Evolutionary conservation across 2,329 filamentous ascomycete species (phyloP).

Genomic region (Venturia pyrina): DNA sequence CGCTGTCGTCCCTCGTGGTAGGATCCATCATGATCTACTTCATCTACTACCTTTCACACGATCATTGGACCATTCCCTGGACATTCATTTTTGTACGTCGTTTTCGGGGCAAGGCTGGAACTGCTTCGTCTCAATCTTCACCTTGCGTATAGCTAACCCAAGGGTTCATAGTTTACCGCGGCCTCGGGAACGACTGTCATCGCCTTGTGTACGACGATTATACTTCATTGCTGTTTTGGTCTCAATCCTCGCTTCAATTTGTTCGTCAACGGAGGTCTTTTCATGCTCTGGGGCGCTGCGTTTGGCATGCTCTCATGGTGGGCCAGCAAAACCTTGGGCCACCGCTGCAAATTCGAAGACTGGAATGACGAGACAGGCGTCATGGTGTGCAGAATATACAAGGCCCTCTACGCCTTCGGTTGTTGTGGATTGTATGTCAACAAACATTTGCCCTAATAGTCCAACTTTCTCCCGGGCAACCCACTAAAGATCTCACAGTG

Average conservation of each 20-base stretch:
- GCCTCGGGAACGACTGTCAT: constrained; percentile 43
- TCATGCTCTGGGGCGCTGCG: constrained; percentile 42
- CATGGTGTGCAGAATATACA: constrained; percentile 48
- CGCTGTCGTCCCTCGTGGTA: constrained; percentile 38
- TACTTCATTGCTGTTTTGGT: constrained; percentile 41
- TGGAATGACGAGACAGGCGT: constrained; percentile 48
- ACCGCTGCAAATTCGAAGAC: constrained; percentile 38
- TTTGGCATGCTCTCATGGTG: constrained; percentile 45
- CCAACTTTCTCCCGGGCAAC: background rate
- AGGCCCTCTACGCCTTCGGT: constrained; percentile 48
- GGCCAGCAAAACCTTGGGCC: constrained; percentile 41
- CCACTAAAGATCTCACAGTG: constrained; percentile 17
- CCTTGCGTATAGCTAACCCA: background rate
- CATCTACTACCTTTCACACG: constrained; percentile 42
- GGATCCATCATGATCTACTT: constrained; percentile 46
- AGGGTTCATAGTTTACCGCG: constrained; percentile 35
- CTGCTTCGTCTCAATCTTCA: background rate
- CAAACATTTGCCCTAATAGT: background rate
- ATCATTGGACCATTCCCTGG: constrained; percentile 45
- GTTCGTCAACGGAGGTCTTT: constrained; percentile 36
- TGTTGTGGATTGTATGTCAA: constrained; percentile 34
- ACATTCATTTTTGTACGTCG: constrained; percentile 47
- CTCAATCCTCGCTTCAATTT: constrained; percentile 44
- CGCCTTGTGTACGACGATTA: constrained; percentile 35
- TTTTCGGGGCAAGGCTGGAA: background rate